Conservation (phyloP, 2,329 filamentous ascomycete species). For the Trichoderma sp. region DNA sequence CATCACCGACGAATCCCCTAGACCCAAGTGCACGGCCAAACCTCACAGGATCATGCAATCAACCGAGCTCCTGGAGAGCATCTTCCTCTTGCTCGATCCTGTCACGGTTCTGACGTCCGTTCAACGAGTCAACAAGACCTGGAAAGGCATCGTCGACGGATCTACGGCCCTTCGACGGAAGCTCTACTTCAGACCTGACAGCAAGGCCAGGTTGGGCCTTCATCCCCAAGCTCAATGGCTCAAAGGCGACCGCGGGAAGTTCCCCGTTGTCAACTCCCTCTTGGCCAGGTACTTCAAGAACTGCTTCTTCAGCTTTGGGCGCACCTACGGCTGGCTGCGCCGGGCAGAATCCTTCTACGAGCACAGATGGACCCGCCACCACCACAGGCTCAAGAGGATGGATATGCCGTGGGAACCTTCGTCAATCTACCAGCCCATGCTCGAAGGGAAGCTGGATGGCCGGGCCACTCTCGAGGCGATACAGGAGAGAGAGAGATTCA, state of each 20-base stretch:
- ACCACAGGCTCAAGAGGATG: neutral
- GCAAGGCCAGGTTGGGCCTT: neutral
- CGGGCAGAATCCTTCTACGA: conserved; percentile 15
- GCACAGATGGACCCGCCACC: neutral
- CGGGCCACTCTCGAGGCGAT: neutral
- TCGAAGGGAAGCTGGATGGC: neutral
- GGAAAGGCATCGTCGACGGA: neutral
- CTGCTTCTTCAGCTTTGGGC: conserved; percentile 9
- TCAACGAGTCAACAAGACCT: neutral
- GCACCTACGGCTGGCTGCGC: conserved; percentile 4
- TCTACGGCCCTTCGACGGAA: conserved; percentile 2
- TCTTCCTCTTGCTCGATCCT: neutral
- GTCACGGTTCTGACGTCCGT: neutral
- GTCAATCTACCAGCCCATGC: neutral
- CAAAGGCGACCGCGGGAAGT: neutral
- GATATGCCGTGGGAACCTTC: neutral
- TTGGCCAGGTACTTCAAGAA: neutral
- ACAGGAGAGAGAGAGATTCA: conserved; percentile 3
- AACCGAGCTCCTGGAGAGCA: conserved; percentile 6
- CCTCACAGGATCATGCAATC: neutral
- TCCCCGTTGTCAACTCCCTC: neutral
- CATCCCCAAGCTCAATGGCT: neutral
- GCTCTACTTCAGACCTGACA: conserved; percentile 1
- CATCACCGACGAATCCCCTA: neutral
- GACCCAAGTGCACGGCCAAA: neutral